These are phyloP conservation scores for Cladosporium sp. DNA, from an alignment of 2,329 filamentous ascomycete genomes.

Conservation along the genomic window DNA sequence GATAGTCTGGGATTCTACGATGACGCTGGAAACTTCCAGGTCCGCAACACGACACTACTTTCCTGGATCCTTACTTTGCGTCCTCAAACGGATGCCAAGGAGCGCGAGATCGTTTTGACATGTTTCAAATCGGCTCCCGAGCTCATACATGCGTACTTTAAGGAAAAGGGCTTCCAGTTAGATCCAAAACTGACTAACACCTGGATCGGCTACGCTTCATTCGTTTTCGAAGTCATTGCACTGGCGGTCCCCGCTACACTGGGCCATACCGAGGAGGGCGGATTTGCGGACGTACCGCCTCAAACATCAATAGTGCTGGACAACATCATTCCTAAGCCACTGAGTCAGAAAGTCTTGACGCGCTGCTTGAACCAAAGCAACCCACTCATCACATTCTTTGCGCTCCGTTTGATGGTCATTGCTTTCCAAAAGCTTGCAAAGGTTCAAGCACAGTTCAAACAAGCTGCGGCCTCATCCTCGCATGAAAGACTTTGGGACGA, in stretches of 20 bases:
- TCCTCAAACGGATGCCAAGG: constrained; percentile 77
- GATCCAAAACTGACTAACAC: constrained; percentile 90
- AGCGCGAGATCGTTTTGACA: constrained; percentile 76
- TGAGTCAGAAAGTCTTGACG: constrained; percentile 76
- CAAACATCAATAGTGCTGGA: constrained; percentile 78
- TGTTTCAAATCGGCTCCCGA: constrained; percentile 84
- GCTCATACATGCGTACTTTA: constrained; percentile 83
- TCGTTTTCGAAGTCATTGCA: constrained; percentile 78
- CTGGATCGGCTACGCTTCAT: constrained; percentile 91
- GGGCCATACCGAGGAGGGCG: constrained; percentile 58
- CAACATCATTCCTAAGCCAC: constrained; percentile 78
- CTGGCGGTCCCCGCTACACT: constrained; percentile 72
- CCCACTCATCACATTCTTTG: constrained; percentile 80
- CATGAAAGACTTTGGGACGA: constrained; percentile 62
- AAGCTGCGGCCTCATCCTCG: constrained; percentile 34
- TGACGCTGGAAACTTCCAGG: constrained; percentile 57
- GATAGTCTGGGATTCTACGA: constrained; percentile 71
- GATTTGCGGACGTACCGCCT: constrained; percentile 68
- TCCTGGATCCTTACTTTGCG: constrained; percentile 76
- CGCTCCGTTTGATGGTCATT: constrained; percentile 73
- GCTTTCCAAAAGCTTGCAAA: constrained; percentile 74
- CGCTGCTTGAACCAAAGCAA: constrained; percentile 77
- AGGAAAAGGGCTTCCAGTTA: constrained; percentile 76
- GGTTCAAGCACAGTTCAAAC: constrained; percentile 62
- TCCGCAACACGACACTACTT: constrained; percentile 77